Evolutionary conservation across 352 stramenopile species (phyloP).

Genomic region (Nothophytophthora sp.): DNA sequence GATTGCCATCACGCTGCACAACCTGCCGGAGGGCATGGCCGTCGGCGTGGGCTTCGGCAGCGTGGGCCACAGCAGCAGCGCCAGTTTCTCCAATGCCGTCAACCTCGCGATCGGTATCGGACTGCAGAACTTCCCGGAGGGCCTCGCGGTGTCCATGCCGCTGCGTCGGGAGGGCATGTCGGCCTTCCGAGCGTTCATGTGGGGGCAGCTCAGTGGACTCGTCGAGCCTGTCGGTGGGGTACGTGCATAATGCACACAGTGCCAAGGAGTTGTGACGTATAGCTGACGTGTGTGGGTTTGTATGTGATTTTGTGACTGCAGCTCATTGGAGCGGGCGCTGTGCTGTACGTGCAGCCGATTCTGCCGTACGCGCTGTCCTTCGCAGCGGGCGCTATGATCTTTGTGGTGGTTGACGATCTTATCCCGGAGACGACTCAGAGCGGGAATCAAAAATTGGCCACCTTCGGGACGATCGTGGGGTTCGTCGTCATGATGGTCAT

Average conservation of each 20-base stretch:
- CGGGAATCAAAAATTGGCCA: slow-evolving; percentile 88
- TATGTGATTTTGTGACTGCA: slow-evolving; percentile 23
- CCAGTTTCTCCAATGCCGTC: slow-evolving; percentile 80
- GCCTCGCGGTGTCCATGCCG: slow-evolving; percentile 88
- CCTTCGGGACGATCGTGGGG: slow-evolving; percentile 82
- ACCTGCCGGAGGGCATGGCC: slow-evolving; percentile 89
- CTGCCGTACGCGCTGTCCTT: slow-evolving; percentile 92
- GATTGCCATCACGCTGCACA: slow-evolving; percentile 91
- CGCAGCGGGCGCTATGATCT: slow-evolving; percentile 91
- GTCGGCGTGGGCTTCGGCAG: slow-evolving; percentile 91
- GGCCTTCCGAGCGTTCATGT: slow-evolving; percentile 86
- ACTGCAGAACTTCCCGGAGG: slow-evolving; percentile 91
- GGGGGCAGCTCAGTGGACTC: slow-evolving; percentile 88
- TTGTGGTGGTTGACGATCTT: slow-evolving; percentile 92
- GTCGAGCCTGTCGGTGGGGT: slow-evolving; percentile 88
- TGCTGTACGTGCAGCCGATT: slow-evolving; percentile 88
- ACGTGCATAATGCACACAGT: slow-evolving; percentile 13
- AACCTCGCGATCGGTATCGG: slow-evolving; percentile 90
- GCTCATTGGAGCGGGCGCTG: slow-evolving; percentile 80
- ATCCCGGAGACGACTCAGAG: slow-evolving; percentile 89
- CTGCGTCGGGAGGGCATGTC: slow-evolving; percentile 85
- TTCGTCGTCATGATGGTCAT: slow-evolving; percentile 94
- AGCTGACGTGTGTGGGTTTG: slow-evolving; percentile 4
- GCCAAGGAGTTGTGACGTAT: neutral
- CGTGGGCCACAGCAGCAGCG: slow-evolving; percentile 63